These are phyloP conservation scores for Ashbya aceris DNA, from an alignment of 1,139 yeast species.

Conservation along the genomic window DNA sequence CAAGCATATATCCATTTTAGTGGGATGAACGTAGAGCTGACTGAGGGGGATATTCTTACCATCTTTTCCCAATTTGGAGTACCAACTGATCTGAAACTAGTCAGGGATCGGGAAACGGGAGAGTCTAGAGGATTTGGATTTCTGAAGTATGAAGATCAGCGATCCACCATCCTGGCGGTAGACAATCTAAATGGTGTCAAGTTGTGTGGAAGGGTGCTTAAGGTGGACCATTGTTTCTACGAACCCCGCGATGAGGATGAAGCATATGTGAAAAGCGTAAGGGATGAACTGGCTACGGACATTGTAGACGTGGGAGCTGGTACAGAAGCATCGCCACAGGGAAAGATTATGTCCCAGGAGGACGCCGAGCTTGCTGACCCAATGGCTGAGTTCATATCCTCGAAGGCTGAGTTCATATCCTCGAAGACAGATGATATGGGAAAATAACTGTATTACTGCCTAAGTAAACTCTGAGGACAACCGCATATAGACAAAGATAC, in stretches of 20 bases:
- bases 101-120: conserved; percentile 62
- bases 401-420: not conserved
- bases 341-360: not conserved
- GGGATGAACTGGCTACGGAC: conserved; percentile 21
- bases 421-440: not conserved
- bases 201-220: conserved; percentile 47
- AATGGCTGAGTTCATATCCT: conserved; percentile 9
- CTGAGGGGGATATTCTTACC: conserved; percentile 65
- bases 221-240: conserved; percentile 73
- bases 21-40: conserved; percentile 53
- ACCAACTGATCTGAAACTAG: conserved; percentile 67
- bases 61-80: conserved; percentile 87
- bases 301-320: conserved; percentile 2
- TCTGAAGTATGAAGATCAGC: conserved; percentile 72
- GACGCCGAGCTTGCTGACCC: conserved; percentile 15
- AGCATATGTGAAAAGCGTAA: conserved; percentile 27
- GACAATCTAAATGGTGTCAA: conserved; percentile 77
- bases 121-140: conserved; percentile 72
- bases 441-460: not conserved
- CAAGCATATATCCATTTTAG: conserved; percentile 63
- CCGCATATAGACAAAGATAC: not conserved
- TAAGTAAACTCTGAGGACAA: not conserved
- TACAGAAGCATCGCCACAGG: not conserved
- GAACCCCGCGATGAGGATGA: conserved; percentile 44
- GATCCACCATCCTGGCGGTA: conserved; percentile 75